A percentile compares a stretch with the other conserved stretches of the same genome.
phyloP scores from a whole-genome alignment of 345 rosid genomes.

The Murraya koenigii region DNA sequence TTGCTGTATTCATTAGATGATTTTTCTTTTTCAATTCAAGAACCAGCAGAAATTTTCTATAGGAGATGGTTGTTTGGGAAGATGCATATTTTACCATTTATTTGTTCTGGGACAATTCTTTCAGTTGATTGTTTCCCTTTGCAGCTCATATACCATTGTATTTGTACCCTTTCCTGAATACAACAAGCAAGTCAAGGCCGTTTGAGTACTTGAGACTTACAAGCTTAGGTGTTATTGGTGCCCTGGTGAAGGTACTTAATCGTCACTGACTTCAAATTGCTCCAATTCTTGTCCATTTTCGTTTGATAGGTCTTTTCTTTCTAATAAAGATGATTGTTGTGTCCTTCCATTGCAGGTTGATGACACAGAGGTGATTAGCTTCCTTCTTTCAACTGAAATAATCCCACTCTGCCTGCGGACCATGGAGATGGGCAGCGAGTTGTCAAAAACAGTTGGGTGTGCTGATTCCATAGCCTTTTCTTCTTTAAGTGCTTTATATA shows the following conservation, averaged over 20 bases:
- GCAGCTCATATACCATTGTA: slow-evolving; percentile 97
- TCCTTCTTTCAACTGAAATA: slow-evolving; percentile 93
- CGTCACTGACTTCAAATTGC: slow-evolving; percentile 8
- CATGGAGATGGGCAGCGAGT: slow-evolving; percentile 99
- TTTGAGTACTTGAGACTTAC: slow-evolving; percentile 94
- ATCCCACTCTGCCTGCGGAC: slow-evolving; percentile 92
- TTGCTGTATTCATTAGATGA: neutral
- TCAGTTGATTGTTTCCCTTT: slow-evolving; percentile 13
- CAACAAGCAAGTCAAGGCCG: slow-evolving; percentile 95
- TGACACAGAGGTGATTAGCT: slow-evolving; percentile 94
- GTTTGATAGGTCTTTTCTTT: neutral
- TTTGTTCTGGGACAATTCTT: neutral
- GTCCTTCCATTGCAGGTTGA: slow-evolving; percentile 59
- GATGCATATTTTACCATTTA: neutral
- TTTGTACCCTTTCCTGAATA: slow-evolving; percentile 90
- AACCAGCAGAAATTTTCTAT: neutral
- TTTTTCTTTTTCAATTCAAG: neutral
- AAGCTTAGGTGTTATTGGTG: slow-evolving; percentile 98
- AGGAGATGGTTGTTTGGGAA: neutral
- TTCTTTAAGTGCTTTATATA: neutral
- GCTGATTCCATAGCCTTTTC: slow-evolving; percentile 1
- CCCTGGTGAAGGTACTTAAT: slow-evolving; percentile 83
- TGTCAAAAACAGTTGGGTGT: slow-evolving; percentile 89
- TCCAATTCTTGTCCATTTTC: neutral
- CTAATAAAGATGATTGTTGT: neutral